Evolutionary conservation across 2,329 filamentous ascomycete species (phyloP), one percentile per base, ranked within the genome.

Genomic region (Myriosclerotinia duriaeana): DNA sequence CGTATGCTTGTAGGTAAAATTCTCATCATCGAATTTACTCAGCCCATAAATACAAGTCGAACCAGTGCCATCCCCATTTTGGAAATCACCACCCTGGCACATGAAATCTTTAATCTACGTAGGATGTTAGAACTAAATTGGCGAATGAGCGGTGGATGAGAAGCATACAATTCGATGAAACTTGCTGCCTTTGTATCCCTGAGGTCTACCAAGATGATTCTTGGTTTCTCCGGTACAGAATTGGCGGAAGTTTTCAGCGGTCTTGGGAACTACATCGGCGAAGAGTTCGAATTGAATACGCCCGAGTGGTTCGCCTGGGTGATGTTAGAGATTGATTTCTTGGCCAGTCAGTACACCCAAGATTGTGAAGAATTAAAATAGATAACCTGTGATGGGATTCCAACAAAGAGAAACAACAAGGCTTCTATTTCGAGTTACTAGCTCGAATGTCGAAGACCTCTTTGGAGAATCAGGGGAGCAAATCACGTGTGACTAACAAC

Each of bases 191-290:
- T 97, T 98, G 84, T 97, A 99, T 70, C 95, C 95, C 76, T 96
- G 91, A 0, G 93, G 90, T 69, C 88, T 84, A 44, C 92, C 92
- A 12, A 87, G 84, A 61, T 85, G 78, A 76, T 91, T 91, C 80
- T 93, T 96, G 71, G 85, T 88, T 82, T 98, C 94, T 73, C 95
- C 95, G 0, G 94, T 98, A 80, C 93, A 97, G 80, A 97, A 97
- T 76, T 96, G 92, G 56, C 93, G 91, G 78, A 99, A 98, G 82
- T 98, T 98, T 79, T 98, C 95, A 40, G 93, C 92, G 11, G 95
- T 98, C 74, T 89, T 89, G 70, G 93, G 93, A 0, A 92, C 90
- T 30, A 90, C 83, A 79, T 96, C 85, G 69, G 89, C 87, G 82
- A 95, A 97, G 69, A 99, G 87, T 79, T 97, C 92, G 78, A 97